Evolutionary conservation across 2,329 filamentous ascomycete species (phyloP).

Genomic region (Talaromyces amestolkiae): DNA sequence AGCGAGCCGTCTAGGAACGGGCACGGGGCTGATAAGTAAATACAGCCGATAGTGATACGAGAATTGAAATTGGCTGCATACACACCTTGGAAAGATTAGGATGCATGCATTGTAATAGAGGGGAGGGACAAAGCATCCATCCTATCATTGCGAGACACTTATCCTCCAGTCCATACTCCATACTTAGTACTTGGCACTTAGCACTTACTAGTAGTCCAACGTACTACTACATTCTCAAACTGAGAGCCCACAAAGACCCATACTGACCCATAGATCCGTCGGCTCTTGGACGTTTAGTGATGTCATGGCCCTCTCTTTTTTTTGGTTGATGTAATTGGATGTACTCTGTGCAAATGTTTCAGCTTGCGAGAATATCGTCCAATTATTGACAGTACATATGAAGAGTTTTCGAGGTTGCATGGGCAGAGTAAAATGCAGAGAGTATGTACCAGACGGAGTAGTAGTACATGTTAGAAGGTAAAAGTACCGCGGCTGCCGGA

Average conservation of each 20-base stretch:
- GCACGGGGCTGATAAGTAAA: neutral
- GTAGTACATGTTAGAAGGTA: neutral
- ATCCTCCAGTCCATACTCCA: neutral
- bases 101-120: neutral
- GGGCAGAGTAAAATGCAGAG: neutral
- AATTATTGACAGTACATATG: neutral
- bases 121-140: neutral
- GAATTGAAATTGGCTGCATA: neutral
- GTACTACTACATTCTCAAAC: neutral
- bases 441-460: neutral
- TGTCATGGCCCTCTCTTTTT: constrained; percentile 9
- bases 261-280: neutral
- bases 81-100: neutral
- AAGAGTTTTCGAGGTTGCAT: constrained; percentile 1
- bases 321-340: neutral
- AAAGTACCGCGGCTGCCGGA: neutral
- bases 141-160: neutral
- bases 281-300: constrained; percentile 1
- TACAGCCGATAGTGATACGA: neutral
- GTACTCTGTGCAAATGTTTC: neutral
- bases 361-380: neutral
- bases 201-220: neutral
- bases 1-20: neutral
- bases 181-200: too few relatives aligned
- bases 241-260: neutral